Evolutionary conservation across 805 yeast species (phyloP), one percentile per base, ranked within the genome.

Genomic region (Brettanomyces bruxellensis): DNA sequence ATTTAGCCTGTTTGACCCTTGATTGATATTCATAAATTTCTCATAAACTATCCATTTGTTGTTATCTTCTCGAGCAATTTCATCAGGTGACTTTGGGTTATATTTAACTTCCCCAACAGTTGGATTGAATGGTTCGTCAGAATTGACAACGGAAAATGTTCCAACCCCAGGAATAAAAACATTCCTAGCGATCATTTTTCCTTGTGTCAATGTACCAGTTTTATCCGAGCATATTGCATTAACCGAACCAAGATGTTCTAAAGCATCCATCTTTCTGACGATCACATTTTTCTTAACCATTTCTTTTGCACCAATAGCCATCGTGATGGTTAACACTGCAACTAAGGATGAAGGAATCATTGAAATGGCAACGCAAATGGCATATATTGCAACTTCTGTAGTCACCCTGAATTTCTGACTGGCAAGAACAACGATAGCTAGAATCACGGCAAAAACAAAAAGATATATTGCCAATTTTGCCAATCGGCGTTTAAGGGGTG

Each of bases 401-500:
- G 78, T 80, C n/a, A 87, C 95, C 11, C 68, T 57, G 63, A 86
- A 80, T 49, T 75, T 75, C 64, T 87, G 95, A 8, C 93, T 78
- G 2, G 81, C 95, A 95, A 87, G 83, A 3, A 86, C 95, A 18
- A 88, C 78, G 47, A 88, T 80, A 1, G 95, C 95, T 58, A 86
- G 82, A 1, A 88, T 54, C n/a, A 87, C 93, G 4, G 96, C 95
- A 41, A 87, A 67, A 55, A 72, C 71, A 53, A 87, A 86, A 41
- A 88, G 69, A 39, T 75, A 61, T 44, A 86, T 76, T 3, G 96
- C 95, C 45, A 88, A 70, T 72, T 83, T 79, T 1, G 95, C 79
- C 46, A 88, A 71, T 55, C 78, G 79, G 51, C 85, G 73, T 52
- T 83, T 90, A 52, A 87, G 71, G 2, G 96, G 95, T 3, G 96